Evolutionary conservation across 768 basidiomycete species (phyloP).

Genomic region (Tephrocybe rancida): DNA sequence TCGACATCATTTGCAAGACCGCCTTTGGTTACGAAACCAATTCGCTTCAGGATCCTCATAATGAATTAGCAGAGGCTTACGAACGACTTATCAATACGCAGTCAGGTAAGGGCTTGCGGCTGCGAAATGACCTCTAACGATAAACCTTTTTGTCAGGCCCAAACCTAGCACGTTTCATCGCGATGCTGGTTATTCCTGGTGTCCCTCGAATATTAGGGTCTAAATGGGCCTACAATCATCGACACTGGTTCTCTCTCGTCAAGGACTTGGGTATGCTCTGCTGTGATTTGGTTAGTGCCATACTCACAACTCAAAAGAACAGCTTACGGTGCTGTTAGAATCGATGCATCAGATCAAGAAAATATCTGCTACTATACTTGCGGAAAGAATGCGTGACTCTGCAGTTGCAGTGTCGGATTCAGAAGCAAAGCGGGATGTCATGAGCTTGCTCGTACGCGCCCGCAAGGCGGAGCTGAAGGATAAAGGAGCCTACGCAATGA

Average conservation of each 20-base stretch:
- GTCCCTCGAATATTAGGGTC: slow-evolving; percentile 29
- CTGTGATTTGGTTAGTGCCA: background rate
- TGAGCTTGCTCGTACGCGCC: slow-evolving; percentile 51
- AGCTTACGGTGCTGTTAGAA: slow-evolving; percentile 29
- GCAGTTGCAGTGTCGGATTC: slow-evolving; percentile 33
- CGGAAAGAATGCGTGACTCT: slow-evolving; percentile 40
- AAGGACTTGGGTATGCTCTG: slow-evolving; percentile 20
- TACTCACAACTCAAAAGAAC: slow-evolving; percentile 14
- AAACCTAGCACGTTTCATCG: slow-evolving; percentile 38
- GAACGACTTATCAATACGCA: slow-evolving; percentile 43
- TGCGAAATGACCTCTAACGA: background rate
- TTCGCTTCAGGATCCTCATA: slow-evolving; percentile 45
- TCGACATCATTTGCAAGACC: slow-evolving; percentile 55
- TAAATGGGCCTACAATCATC: slow-evolving; percentile 38
- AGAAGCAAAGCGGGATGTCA: slow-evolving; percentile 50
- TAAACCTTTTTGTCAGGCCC: slow-evolving; percentile 15
- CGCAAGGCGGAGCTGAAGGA: slow-evolving; percentile 38
- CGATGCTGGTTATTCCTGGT: slow-evolving; percentile 39
- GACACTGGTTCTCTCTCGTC: slow-evolving; percentile 29
- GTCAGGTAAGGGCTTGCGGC: slow-evolving; percentile 23
- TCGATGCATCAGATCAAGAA: slow-evolving; percentile 44
- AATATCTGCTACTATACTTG: slow-evolving; percentile 41
- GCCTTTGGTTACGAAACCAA: slow-evolving; percentile 51
- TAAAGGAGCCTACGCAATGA: slow-evolving; percentile 41
- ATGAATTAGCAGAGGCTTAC: slow-evolving; percentile 50